A percentile compares a stretch with the other conserved stretches of the same genome.
These are phyloP conservation scores for Alternaria atra DNA, from an alignment of 2,329 filamentous ascomycete species.

Conservation along the genomic window DNA sequence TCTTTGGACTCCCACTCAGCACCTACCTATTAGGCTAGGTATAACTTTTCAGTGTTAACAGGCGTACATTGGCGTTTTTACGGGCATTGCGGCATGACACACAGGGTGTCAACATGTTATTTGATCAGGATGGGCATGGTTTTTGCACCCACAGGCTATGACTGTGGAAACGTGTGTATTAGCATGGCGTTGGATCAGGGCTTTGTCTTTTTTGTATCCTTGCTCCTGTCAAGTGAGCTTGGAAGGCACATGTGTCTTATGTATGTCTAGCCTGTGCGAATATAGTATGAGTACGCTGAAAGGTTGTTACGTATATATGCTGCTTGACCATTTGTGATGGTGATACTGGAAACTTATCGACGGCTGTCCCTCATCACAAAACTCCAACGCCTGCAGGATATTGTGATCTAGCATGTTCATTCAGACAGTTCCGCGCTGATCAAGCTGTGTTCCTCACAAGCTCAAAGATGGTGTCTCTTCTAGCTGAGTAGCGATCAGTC, in stretches of 20 bases:
- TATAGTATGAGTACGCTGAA: conserved; percentile 1
- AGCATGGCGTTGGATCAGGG: conserved; percentile 30
- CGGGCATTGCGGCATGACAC: not conserved
- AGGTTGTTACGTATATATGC: not conserved
- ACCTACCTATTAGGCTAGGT: not conserved
- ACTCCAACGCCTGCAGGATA: not conserved
- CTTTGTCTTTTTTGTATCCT: not conserved
- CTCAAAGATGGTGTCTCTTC: too few relatives aligned
- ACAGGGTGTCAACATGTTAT: not conserved
- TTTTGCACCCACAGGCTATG: not conserved
- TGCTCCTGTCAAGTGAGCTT: not conserved
- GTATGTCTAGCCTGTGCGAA: conserved; percentile 7
- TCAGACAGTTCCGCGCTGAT: too few relatives aligned
- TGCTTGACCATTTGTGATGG: not conserved
- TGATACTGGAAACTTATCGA: not conserved
- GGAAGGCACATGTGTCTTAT: not conserved
- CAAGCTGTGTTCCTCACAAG: too few relatives aligned
- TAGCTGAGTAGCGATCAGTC: too few relatives aligned
- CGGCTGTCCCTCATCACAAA: not conserved
- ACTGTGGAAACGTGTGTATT: conserved; percentile 13
- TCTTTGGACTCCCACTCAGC: not conserved
- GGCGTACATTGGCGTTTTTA: conserved; percentile 2
- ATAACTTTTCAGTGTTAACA: not conserved
- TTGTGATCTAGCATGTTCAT: not conserved
- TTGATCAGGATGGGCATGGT: conserved; percentile 6